phyloP scores from a whole-genome alignment of 2,329 filamentous ascomycete genomes.

The Fusarium sp. region DNA sequence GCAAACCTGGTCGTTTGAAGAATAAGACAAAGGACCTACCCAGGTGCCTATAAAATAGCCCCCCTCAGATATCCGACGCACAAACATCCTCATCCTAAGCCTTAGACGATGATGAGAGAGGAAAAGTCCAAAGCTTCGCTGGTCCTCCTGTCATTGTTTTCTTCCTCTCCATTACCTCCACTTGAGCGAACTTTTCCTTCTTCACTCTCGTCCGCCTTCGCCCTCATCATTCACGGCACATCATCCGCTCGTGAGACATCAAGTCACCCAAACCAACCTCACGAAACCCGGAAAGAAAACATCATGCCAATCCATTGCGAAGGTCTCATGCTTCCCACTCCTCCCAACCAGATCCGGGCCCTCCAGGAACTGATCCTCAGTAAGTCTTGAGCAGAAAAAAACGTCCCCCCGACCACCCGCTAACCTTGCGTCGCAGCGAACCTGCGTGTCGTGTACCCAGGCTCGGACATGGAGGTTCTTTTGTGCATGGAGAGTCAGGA shows the following conservation, averaged over 20 bases:
- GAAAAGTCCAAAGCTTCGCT: not conserved
- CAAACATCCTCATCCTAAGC: not conserved
- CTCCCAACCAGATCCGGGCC: not conserved
- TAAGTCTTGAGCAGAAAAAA: not conserved
- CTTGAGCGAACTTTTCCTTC: not conserved
- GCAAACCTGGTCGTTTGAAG: not conserved
- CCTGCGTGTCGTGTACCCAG: not conserved
- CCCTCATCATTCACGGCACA: not conserved
- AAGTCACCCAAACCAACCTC: not conserved
- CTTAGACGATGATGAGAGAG: not conserved
- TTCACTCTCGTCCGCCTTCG: not conserved
- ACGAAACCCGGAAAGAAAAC: not conserved
- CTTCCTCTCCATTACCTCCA: not conserved
- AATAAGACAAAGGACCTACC: not conserved
- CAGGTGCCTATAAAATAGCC: not conserved
- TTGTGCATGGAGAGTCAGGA: not conserved
- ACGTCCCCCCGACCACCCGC: too few species aligned
- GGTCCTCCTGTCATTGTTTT: not conserved
- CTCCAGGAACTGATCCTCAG: not conserved
- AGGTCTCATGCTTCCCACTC: not conserved
- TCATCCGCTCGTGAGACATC: not conserved
- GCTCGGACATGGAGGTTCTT: not conserved
- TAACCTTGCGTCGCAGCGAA: not conserved
- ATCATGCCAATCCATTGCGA: too few species aligned
- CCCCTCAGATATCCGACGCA: not conserved